phyloP scores from a whole-genome alignment of 2,329 filamentous ascomycete genomes.

The Talaromyces sp. region DNA sequence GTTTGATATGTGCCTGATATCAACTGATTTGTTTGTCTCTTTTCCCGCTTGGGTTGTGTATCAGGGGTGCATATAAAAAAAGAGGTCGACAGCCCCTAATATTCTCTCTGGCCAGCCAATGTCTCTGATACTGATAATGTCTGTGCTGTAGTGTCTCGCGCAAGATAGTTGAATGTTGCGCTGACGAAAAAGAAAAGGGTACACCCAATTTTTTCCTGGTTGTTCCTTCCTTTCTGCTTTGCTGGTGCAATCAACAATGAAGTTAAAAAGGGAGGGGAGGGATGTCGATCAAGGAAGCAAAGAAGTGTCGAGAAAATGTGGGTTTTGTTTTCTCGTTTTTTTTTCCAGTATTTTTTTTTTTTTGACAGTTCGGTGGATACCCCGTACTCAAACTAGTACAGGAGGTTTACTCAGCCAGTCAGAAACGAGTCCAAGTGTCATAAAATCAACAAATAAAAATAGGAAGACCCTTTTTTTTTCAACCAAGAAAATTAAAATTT shows the following conservation, averaged over 20 bases:
- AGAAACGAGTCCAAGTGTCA: neutral
- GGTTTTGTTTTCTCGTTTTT: neutral
- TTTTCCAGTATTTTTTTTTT: neutral
- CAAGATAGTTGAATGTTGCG: neutral
- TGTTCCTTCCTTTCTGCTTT: neutral
- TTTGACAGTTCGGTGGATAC: neutral
- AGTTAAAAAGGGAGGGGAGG: neutral
- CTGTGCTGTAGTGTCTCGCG: neutral
- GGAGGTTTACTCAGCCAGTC: neutral
- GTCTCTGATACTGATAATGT: too few species aligned
- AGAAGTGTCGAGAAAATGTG: neutral
- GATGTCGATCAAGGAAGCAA: neutral
- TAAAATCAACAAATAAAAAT: neutral
- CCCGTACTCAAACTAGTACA: neutral
- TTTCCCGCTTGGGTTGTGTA: too few species aligned
- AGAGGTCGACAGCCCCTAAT: neutral
- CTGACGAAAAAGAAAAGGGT: too few species aligned
- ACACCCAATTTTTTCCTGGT: too few species aligned
- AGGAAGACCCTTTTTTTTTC: neutral
- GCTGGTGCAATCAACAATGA: neutral
- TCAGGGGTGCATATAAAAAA: neutral
- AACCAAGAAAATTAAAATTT: conserved; percentile 5
- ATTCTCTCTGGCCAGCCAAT: neutral
- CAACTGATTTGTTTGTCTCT: neutral
- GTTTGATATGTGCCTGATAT: neutral